Percentiles rank a stretch among this genome's conserved stretches.
phyloP scores from a whole-genome alignment of 1,139 yeast species.

The Saccharomyces hybrid region DNA sequence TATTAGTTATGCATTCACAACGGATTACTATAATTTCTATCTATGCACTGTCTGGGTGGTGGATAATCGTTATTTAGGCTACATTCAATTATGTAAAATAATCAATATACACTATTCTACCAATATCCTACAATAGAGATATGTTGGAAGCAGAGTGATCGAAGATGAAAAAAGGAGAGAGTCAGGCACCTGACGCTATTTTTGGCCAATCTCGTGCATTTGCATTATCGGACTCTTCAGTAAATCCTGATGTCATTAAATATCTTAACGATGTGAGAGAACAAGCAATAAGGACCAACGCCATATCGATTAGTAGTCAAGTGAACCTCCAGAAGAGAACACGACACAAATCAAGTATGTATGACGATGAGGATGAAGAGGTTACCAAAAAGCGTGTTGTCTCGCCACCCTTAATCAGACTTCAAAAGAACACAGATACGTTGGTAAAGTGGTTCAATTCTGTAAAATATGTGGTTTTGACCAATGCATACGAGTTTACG shows the following conservation, averaged over 20 bases:
- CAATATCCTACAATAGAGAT: neutral
- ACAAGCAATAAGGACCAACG: conserved; percentile 26
- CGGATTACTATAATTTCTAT: neutral
- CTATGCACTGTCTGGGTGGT: neutral
- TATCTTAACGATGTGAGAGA: conserved; percentile 23
- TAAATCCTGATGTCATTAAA: conserved; percentile 21
- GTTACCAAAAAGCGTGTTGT: neutral
- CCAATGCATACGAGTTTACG: conserved; percentile 9
- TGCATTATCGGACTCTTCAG: conserved; percentile 19
- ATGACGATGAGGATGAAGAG: conserved; percentile 19
- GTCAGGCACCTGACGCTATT: conserved; percentile 17
- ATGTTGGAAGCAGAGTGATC: neutral
- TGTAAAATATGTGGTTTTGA: conserved; percentile 3
- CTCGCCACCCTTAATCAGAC: conserved; percentile 4
- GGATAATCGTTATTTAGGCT: neutral
- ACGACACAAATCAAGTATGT: conserved; percentile 15
- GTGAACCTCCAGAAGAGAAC: neutral
- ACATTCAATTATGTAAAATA: neutral
- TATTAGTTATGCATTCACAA: too few species aligned
- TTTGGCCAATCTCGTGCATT: conserved; percentile 29
- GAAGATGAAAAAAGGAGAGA: conserved; percentile 3
- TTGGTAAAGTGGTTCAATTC: conserved; percentile 18
- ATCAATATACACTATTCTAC: neutral
- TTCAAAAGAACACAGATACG: conserved; percentile 6
- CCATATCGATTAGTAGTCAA: conserved; percentile 6